Evolutionary conservation across 2,329 filamentous ascomycete species (phyloP), one percentile per base, ranked within the genome.

Genomic region (Colletotrichum paranaense): DNA sequence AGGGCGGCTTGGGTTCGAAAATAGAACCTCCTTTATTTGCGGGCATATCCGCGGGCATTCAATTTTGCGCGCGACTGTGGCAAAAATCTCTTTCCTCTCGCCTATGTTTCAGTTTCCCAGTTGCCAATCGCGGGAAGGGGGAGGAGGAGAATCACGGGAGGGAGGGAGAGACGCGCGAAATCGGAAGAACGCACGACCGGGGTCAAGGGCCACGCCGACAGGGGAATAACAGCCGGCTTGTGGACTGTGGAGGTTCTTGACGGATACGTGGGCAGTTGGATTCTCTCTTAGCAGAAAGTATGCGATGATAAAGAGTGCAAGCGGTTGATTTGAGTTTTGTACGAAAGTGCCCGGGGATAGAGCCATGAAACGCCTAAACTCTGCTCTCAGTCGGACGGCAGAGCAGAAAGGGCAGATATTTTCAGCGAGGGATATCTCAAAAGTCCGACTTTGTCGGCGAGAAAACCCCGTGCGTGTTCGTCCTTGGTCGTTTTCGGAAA

Each of bases 161-260:
- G 42, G 30, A 22, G 14, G 30, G 22, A 28, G 12, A 32, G 46
- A 46, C 35, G 19, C 28, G 32, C 59, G 57, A 68, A 26, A 42
- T 35, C 53, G 53, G 38, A 42, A 42, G 24, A 38, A 49, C 67
- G 67, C 71, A 73, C 67, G 62, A 71, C 62, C 38, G 62, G 67
- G 56, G 67, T 8, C 56, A 28, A 16, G 32, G 46, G 19, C 38
- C 1, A 19, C 46, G 24, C 16, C n/a, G 42, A 12, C 55, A 38
- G n/a, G 9, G 28, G 67, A 64, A 64, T 53, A 30, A 60, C 26
- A 57, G 28, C 28, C 60, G 49, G 32, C 35, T 52, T 68, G 65
- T 72, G 53, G 56, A 35, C 16, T 22, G 19, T 49, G 42, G 19
- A 49, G 42, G 42, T 49, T 49, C 42, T 49, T 22, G 38, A 49